phyloP scores from a whole-genome alignment of 2,329 filamentous ascomycete species.

The Coniochaeta sp. region DNA sequence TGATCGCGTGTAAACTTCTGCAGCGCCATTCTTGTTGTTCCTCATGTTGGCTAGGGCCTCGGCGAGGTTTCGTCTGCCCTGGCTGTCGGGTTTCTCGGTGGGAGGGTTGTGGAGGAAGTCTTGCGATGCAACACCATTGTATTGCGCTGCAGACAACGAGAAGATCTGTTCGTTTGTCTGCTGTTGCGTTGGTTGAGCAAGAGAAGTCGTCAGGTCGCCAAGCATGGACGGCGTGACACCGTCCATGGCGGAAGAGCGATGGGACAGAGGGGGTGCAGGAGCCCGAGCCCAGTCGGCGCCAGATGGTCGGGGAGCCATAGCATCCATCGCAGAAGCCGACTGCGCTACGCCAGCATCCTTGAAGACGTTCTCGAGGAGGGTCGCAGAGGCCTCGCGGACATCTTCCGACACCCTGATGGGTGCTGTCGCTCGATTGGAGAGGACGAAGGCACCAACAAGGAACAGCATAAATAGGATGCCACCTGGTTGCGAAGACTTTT shows the following conservation, averaged over 20 bases:
- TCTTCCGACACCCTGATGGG: slow-evolving; percentile 74
- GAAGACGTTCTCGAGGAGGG: slow-evolving; percentile 72
- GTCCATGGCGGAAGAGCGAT: slow-evolving; percentile 36
- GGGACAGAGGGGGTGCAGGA: slow-evolving; percentile 27
- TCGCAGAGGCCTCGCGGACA: slow-evolving; percentile 69
- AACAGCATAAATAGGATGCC: slow-evolving; percentile 90
- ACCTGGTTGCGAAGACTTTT: slow-evolving; percentile 64
- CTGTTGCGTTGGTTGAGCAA: slow-evolving; percentile 70
- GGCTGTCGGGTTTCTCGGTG: slow-evolving; percentile 46
- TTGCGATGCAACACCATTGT: slow-evolving; percentile 73
- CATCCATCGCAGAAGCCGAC: slow-evolving; percentile 33
- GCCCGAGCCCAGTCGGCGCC: slow-evolving; percentile 39
- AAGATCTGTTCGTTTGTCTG: slow-evolving; percentile 87
- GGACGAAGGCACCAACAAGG: slow-evolving; percentile 90
- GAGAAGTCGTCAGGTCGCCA: slow-evolving; percentile 57
- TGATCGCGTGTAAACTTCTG: slow-evolving; percentile 88
- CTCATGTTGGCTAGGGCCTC: slow-evolving; percentile 78
- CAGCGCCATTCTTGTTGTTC: slow-evolving; percentile 63
- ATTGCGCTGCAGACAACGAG: slow-evolving; percentile 77
- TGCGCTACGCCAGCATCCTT: slow-evolving; percentile 64
- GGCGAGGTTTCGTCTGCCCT: slow-evolving; percentile 66
- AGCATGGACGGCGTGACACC: slow-evolving; percentile 52
- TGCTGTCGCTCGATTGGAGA: slow-evolving; percentile 70
- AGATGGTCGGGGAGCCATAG: slow-evolving; percentile 44
- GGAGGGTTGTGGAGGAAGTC: slow-evolving; percentile 49